Percentiles rank a stretch among this genome's conserved stretches.
Conservation (phyloP, 768 basidiomycete species). For the Boletus vinaceobasis region DNA sequence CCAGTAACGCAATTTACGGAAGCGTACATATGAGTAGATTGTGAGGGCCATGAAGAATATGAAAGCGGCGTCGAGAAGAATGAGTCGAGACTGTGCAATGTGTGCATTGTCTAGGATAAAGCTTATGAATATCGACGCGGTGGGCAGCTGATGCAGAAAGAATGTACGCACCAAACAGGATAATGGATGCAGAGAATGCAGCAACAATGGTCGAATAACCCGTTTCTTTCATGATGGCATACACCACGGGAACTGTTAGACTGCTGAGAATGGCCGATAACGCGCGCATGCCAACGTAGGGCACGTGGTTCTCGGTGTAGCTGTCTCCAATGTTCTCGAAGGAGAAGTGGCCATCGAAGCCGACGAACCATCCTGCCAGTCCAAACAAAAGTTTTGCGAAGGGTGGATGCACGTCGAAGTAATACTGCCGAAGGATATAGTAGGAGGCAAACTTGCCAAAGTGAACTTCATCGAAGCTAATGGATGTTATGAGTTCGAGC, state of each 20-base stretch:
- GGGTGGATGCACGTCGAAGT: conserved; percentile 99
- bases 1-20: conserved; percentile 91
- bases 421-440: conserved; percentile 91
- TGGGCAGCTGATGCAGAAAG: not conserved
- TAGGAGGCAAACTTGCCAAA: conserved; percentile 98
- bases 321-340: conserved; percentile 97
- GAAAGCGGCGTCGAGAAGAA: conserved; percentile 89
- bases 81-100: conserved; percentile 92
- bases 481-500: conserved; percentile 3
- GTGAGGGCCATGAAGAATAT: conserved; percentile 96
- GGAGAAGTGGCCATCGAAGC: conserved; percentile 89
- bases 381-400: conserved; percentile 94
- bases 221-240: conserved; percentile 96
- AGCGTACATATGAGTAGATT: conserved; percentile 89
- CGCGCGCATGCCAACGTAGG: conserved; percentile 90
- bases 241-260: conserved; percentile 87
- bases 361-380: conserved; percentile 93
- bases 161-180: conserved; percentile 76
- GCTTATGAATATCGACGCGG: conserved; percentile 1
- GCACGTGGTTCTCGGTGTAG: conserved; percentile 82
- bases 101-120: conserved; percentile 82
- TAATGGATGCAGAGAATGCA: conserved; percentile 80
- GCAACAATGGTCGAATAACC: conserved; percentile 92
- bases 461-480: conserved; percentile 95
- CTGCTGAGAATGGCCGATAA: conserved; percentile 90